Evolutionary conservation across 768 basidiomycete genomes (phyloP).

Genomic region (Pulveroboletus sp.): DNA sequence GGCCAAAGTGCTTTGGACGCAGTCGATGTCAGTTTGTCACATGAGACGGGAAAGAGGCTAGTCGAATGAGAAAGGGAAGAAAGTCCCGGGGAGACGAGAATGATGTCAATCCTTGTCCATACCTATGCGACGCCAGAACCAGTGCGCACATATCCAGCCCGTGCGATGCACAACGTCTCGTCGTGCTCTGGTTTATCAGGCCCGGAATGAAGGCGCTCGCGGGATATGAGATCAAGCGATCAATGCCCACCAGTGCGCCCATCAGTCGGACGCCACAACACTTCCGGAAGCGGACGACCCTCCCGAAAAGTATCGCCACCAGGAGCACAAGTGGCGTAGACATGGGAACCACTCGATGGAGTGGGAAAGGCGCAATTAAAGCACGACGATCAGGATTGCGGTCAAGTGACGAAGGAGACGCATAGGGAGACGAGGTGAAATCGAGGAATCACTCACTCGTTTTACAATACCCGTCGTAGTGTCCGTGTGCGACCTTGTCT

Average conservation of each 20-base stretch:
- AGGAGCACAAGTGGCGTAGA: conserved; percentile 1
- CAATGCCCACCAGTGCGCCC: background rate
- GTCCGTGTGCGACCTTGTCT: conserved; percentile 83
- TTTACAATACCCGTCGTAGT: conserved; percentile 98
- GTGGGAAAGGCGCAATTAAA: background rate
- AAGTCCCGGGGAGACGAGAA: background rate
- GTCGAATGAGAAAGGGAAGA: background rate
- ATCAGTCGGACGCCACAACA: conserved; percentile 2
- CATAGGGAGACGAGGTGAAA: background rate
- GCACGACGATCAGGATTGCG: too few species aligned
- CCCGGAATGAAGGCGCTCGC: background rate
- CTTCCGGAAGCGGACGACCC: conserved; percentile 3
- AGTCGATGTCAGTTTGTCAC: conserved; percentile 7
- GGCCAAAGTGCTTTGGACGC: conserved; percentile 80
- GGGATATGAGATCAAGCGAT: conserved; percentile 8
- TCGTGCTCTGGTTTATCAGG: background rate
- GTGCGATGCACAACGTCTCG: background rate
- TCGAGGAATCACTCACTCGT: conserved; percentile 57
- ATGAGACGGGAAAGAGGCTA: background rate
- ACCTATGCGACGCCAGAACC: background rate
- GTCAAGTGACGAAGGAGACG: background rate
- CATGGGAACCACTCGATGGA: conserved; percentile 10
- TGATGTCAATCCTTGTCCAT: conserved; percentile 1
- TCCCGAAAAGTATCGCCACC: background rate
- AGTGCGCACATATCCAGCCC: background rate